Evolutionary conservation across 768 basidiomycete species (phyloP), one percentile per base, ranked within the genome.

Genomic region (Suillus occidentalis): DNA sequence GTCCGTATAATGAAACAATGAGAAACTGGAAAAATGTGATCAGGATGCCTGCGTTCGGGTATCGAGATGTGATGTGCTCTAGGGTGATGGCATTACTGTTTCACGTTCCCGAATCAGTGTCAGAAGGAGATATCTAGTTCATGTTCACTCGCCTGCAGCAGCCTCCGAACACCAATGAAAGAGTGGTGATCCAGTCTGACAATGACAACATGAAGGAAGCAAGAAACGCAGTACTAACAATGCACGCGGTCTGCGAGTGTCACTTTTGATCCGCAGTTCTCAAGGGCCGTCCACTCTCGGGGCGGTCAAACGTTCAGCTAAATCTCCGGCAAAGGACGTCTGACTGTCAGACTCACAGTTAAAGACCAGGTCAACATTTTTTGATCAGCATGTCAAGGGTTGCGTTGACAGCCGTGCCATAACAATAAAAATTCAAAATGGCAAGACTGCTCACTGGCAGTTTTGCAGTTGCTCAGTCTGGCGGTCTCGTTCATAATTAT

Each of bases 21-120:
- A 91, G 65, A 75, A 95, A 96, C 75, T 97, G 95, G 60, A 89
- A 84, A 70, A 95, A 90, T 0, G 96, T 98, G 71, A 97, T 87
- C 49, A 97, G 83, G 25, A 90, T 85, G 55, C 95, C 95, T 43
- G 88, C 80, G n/a, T 82, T 78, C 0, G 92, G 90, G 71, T 89
- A 82, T 45, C 83, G 77, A 4, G 86, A 82, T 3, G 91, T 93
- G 22, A 93, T 77, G 65, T 87, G 85, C 76, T 95, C 92, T 1
- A 90, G 76, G 0, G 92, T 88, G 64, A 92, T 81, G 39, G 92
- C 92, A 74, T 94, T 94, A 70, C 91, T 92, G 71, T 47, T 22
- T n/a, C 42, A 45, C 40, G 50, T 47, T 62, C 9, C 28, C 5
- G 52, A 53, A 31, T 66, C 10, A 34, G 28, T 61, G 12, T 20